Base-by-base conservation (phyloP, 805 yeast genomes). In the Yamadazyma paraphyllophila region DNA sequence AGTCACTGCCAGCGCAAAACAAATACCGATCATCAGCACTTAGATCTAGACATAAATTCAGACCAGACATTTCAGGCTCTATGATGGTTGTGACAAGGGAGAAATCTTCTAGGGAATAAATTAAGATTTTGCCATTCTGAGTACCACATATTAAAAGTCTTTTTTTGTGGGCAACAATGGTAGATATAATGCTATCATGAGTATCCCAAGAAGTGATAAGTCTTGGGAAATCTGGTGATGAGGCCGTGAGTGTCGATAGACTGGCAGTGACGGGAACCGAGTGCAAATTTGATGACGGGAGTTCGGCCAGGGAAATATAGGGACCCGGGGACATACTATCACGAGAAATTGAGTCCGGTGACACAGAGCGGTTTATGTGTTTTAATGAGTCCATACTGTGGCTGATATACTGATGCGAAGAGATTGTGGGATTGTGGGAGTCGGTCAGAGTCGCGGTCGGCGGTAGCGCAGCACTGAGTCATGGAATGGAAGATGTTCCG, bases 1-100 rank as follows among this genome's bases (percentile, higher is more conserved):
- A 90, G 60, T 92, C 98, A 7, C 94, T 82, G 1, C 96, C 92
- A 2, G 94, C 97, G 31, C 94, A 81, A 56, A 94, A 85, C 32
- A 92, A 71, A 39, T 67, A 74, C 37, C 74, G 69, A 55, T 81
- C 90, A 51, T 71, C 74, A 3, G 65, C 62, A 9, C 82, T 77
- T 36, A 78, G 66, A 17, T 80, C 67, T 48, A 92, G 60, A 56
- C 94, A 83, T 31, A 90, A 68, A 2, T 92, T 88, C n/a, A 90
- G 77, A 0, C 90, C 85, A 0, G 77, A 66, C n/a, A 87, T 88
- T 5, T 71, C 71, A 15, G 55, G 55, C 37, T 61, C 54, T 36
- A 55, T 45, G 16, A 87, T 64, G 8, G 69, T 71, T 32, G 71
- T 62, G 5, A 46, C 16, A n/a, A 55, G 46, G 15, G 50, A 39